A percentile compares a stretch with the other conserved stretches of the same genome.
Conservation (phyloP, 139 green algal genomes). For the Chlamydomonas applanata region DNA sequence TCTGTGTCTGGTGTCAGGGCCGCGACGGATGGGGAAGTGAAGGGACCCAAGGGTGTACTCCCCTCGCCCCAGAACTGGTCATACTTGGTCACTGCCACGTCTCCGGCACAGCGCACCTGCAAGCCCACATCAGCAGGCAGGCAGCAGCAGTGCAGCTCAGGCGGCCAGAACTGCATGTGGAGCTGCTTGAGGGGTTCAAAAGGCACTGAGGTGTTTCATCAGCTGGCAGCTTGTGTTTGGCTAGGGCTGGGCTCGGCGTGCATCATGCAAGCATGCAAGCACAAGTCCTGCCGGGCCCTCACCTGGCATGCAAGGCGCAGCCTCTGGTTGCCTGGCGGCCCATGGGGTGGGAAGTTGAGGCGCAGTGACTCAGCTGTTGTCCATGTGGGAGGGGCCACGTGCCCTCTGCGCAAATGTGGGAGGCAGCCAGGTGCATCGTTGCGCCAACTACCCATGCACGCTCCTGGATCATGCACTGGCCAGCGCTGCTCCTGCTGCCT, state of each 20-base stretch:
- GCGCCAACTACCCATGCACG: too few species aligned
- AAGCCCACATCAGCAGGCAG: not conserved
- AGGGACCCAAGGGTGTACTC: not conserved
- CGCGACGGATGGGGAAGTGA: not conserved
- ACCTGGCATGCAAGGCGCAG: slow-evolving; percentile 41
- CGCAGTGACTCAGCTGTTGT: slow-evolving; percentile 25
- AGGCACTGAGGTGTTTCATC: not conserved
- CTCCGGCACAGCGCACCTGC: slow-evolving; percentile 26
- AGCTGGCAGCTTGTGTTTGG: too few species aligned
- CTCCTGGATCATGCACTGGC: too few species aligned
- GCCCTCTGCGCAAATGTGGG: slow-evolving; percentile 2
- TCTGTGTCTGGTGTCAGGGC: not conserved
- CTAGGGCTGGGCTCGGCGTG: not conserved
- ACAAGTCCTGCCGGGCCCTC: not conserved
- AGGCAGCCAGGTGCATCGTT: too few species aligned
- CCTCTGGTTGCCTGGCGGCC: slow-evolving; percentile 23
- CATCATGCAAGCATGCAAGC: slow-evolving; percentile 10
- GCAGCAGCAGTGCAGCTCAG: not conserved
- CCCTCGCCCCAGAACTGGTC: slow-evolving; percentile 48
- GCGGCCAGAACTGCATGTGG: not conserved
- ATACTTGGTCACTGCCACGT: slow-evolving; percentile 33
- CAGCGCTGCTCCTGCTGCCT: too few species aligned
- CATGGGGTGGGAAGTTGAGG: slow-evolving; percentile 46
- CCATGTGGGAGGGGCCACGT: slow-evolving; percentile 7
- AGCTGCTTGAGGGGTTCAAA: not conserved